phyloP scores from a whole-genome alignment of 2,329 filamentous ascomycete species.

The Immersiporthe knoxdaviesiana region DNA sequence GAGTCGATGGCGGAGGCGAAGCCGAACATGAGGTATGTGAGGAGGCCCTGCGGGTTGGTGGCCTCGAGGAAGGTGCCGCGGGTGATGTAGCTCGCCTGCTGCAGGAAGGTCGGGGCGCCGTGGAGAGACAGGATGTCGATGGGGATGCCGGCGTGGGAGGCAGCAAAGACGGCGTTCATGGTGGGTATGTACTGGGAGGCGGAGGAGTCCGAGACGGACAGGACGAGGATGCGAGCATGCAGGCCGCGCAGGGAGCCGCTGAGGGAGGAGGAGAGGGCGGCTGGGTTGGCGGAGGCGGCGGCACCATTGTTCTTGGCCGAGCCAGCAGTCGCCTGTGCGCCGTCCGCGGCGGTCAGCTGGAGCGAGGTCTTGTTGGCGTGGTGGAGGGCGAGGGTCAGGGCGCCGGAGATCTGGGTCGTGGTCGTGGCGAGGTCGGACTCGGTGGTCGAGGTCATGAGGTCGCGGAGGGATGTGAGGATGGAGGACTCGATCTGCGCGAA shows the following conservation, averaged over 20 bases:
- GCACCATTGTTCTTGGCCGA: conserved; percentile 32
- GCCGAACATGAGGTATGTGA: conserved; percentile 94
- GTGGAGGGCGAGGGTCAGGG: conserved; percentile 83
- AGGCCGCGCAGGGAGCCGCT: conserved; percentile 52
- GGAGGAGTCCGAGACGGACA: conserved; percentile 85
- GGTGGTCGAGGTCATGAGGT: conserved; percentile 73
- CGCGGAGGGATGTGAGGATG: conserved; percentile 72
- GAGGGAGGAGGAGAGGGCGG: conserved; percentile 37
- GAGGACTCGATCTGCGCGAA: conserved; percentile 86
- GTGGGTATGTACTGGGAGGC: conserved; percentile 95
- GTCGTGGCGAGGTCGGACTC: conserved; percentile 68
- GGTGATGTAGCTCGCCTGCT: conserved; percentile 77
- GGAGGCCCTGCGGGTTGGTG: conserved; percentile 67
- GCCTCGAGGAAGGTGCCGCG: conserved; percentile 59
- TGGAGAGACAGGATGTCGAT: conserved; percentile 90
- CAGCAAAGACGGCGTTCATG: conserved; percentile 98
- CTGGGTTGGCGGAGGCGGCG: conserved; percentile 39
- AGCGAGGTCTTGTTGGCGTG: conserved; percentile 86
- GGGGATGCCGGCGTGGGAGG: conserved; percentile 82
- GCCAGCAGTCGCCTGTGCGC: conserved; percentile 39
- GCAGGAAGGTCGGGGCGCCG: conserved; percentile 86
- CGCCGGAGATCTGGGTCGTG: conserved; percentile 88
- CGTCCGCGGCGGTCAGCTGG: conserved; percentile 62
- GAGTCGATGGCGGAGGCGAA: conserved; percentile 71
- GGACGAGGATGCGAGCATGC: conserved; percentile 81